phyloP scores from a whole-genome alignment of 345 rosid genomes.

The Leavenworthia alabamica region DNA sequence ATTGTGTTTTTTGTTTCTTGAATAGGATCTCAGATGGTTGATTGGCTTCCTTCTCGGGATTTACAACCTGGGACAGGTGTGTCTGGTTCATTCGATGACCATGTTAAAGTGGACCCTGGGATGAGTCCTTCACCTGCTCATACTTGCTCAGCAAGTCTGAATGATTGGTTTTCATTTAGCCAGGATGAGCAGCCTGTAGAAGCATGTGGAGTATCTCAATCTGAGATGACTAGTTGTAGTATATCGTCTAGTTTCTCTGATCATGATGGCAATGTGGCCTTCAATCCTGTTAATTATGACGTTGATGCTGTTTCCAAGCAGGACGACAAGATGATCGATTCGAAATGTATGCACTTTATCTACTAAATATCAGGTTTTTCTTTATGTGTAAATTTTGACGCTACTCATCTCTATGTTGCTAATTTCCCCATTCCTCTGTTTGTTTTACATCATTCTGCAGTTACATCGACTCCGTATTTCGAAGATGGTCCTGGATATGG shows the following conservation, averaged over 20 bases:
- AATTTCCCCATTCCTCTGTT: constrained; percentile 17
- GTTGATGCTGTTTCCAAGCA: constrained; percentile 26
- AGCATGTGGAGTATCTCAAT: constrained; percentile 33
- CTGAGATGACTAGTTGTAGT: constrained; percentile 42
- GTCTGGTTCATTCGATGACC: constrained; percentile 27
- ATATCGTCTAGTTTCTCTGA: constrained; percentile 36
- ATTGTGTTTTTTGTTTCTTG: constrained; percentile 10
- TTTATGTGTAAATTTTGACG: background rate
- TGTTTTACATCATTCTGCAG: constrained; percentile 36
- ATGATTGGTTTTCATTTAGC: constrained; percentile 31
- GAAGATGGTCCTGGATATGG: constrained; percentile 22
- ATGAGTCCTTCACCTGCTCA: constrained; percentile 33
- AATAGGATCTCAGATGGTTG: constrained; percentile 38
- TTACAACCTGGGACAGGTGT: constrained; percentile 25
- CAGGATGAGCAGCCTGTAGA: constrained; percentile 29
- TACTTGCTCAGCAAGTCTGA: constrained; percentile 39
- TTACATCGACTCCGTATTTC: constrained; percentile 28
- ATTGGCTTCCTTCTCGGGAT: constrained; percentile 14
- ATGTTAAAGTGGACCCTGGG: constrained; percentile 26
- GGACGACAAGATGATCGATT: constrained; percentile 18
- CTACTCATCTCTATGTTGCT: background rate
- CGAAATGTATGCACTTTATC: constrained; percentile 35
- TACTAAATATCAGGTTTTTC: constrained; percentile 6
- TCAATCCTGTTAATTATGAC: constrained; percentile 15
- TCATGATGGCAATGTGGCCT: constrained; percentile 25